Percentiles rank a stretch among this genome's conserved stretches.
These are phyloP conservation scores for Berberis vulgaris DNA, from an alignment of 164 flowering plant species.

Conservation along the genomic window DNA sequence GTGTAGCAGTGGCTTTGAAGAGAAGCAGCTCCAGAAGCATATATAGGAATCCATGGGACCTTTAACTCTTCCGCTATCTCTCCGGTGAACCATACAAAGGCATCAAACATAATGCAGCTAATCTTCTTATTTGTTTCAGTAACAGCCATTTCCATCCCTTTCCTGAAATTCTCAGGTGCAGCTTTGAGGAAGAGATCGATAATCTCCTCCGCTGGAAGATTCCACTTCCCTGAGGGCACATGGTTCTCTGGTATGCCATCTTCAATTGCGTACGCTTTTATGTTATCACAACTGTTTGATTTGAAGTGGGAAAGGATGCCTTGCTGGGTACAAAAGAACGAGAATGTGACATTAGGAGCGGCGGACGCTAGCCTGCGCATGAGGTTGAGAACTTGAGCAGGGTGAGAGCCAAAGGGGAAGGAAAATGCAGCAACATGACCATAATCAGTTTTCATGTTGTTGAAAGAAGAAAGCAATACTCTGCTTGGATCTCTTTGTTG, in stretches of 20 bases:
- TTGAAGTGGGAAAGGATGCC: constrained; percentile 24
- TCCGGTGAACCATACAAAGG: constrained; percentile 29
- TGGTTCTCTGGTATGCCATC: constrained; percentile 30
- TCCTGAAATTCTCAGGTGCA: constrained; percentile 19
- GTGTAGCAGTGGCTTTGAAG: constrained; percentile 23
- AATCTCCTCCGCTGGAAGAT: constrained; percentile 16
- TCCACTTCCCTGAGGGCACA: constrained; percentile 7
- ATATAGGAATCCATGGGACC: constrained; percentile 41
- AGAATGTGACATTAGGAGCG: constrained; percentile 30
- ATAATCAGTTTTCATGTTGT: no score
- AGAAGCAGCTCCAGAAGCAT: constrained; percentile 26
- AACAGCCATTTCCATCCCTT: constrained; percentile 21
- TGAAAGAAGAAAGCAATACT: no score
- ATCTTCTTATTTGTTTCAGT: constrained; percentile 9
- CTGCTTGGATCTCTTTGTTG: no score
- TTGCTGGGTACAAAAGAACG: constrained; percentile 45
- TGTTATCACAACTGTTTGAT: background rate
- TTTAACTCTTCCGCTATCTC: constrained; percentile 30
- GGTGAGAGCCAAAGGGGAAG: constrained; percentile 24
- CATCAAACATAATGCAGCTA: constrained; percentile 31
- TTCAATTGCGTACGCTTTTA: constrained; percentile 12
- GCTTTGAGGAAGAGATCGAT: constrained; percentile 25
- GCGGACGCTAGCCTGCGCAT: constrained; percentile 25
- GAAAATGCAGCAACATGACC: background rate
- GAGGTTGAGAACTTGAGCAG: constrained; percentile 34